A percentile compares a stretch with the other conserved stretches of the same genome.
These are phyloP conservation scores for Aspergillus nidulans DNA, from an alignment of 495 filamentous ascomycete species.

Conservation along the genomic window DNA sequence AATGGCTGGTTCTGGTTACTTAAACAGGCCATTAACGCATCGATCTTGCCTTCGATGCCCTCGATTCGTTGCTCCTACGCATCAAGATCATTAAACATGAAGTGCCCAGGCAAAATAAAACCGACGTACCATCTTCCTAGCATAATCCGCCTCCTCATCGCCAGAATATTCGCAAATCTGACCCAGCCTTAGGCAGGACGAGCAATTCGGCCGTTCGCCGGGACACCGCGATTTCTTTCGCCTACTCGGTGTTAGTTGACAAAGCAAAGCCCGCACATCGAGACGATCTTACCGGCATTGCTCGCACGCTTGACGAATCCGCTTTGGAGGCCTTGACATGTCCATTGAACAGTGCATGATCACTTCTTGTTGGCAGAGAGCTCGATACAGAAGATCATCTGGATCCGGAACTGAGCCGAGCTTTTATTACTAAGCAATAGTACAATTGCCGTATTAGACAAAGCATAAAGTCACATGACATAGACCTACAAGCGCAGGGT, in stretches of 20 bases:
- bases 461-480: too few relatives aligned
- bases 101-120: not conserved
- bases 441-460: not conserved
- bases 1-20: not conserved
- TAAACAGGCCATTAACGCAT: slow-evolving; percentile 6
- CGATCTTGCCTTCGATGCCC: slow-evolving; percentile 7
- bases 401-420: not conserved
- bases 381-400: not conserved
- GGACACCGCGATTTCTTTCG: slow-evolving; percentile 10
- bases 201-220: slow-evolving; percentile 5
- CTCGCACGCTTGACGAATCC: slow-evolving; percentile 9
- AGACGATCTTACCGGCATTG: slow-evolving; percentile 6
- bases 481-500: too few relatives aligned
- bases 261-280: not conserved
- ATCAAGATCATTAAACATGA: not conserved
- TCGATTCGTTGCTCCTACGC: slow-evolving; percentile 8
- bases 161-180: slow-evolving; percentile 9
- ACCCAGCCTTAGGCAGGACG: slow-evolving; percentile 5
- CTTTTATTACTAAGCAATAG: not conserved
- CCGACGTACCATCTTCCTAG: slow-evolving; percentile 4
- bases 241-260: not conserved
- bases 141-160: slow-evolving; percentile 4
- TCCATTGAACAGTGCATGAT: not conserved
- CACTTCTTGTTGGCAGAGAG: not conserved
- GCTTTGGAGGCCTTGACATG: not conserved